Base-by-base conservation (phyloP, 2,329 filamentous ascomycete genomes). In the Sclerotinia minor region DNA sequence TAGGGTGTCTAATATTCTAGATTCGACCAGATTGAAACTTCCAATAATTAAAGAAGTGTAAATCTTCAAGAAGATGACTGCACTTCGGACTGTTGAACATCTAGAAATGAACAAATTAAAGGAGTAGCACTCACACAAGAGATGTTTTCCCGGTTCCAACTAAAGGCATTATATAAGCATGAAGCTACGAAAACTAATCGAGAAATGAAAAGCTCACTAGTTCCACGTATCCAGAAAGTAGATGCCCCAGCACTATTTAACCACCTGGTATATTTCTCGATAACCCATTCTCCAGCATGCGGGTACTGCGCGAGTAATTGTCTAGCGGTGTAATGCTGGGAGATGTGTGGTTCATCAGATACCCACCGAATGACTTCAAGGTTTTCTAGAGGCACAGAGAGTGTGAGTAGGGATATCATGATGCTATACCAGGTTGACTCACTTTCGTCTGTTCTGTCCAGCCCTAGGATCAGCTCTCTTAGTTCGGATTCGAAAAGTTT, bases 261-360 rank as follows among this genome's bases (percentile, higher is more conserved):
- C 55, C 57, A 60, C 47, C 5, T 32, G 11, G 26, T n/a, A 11
- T 47, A 60, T 45, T 60, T 47, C 5, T 60, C 9, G 26, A 60
- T n/a, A 19, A 47, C 35, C 41, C 41, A 60, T 47, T 60, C 24
- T 19, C 57, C 57, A 0, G 57, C 57, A 60, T 60, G 26, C 32
- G 41, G 57, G 29, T 47, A 60, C 17, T 60, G 26, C 9, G 24
- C 19, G 21, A 60, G 57, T 60, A 47, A n/a, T 60, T 47, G 41
- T 47, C 41, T 45, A 60, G 57, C 57, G 11, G 57, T 60, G 21
- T 47, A 60, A 47, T 60, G 57, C 26, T n/a, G 57, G 29, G 57
- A 47, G 6, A 47, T 45, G 13, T 60, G 17, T 47, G 26, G 26
- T 60, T 32, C 47, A 32, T 47, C 26, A 32, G 57, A 60, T 32